Conservation (phyloP, 2,329 filamentous ascomycete species). For the Tolypocladium ophioglossoides region DNA sequence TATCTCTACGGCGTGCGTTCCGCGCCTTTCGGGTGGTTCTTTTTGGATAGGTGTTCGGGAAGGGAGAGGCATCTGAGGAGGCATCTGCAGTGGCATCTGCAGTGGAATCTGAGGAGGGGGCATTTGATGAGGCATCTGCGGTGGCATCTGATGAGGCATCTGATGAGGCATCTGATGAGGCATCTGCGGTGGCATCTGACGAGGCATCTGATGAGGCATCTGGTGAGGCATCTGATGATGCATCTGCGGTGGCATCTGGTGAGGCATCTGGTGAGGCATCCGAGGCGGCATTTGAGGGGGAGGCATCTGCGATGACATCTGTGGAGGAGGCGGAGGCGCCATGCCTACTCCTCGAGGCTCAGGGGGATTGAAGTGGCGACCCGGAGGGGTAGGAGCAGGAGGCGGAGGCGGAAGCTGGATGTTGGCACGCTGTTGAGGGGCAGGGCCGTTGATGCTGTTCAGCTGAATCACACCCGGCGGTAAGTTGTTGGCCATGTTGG, state of each 20-base stretch:
- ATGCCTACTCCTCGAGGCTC: not conserved
- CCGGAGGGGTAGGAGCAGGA: not conserved
- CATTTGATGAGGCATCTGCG: not conserved
- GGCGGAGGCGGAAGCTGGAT: not conserved
- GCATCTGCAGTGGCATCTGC: not conserved
- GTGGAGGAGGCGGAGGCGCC: not conserved
- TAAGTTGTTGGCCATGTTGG: not conserved
- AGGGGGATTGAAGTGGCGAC: not conserved
- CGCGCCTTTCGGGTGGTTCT: conserved; percentile 6
- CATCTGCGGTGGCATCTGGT: not conserved
- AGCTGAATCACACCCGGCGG: not conserved
- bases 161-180: not conserved
- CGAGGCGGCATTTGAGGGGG: not conserved
- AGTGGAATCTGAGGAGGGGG: not conserved
- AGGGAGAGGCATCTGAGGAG: not conserved
- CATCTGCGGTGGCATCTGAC: not conserved
- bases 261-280: not conserved
- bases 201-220: not conserved
- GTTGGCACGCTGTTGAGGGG: not conserved
- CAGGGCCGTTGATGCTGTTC: not conserved
- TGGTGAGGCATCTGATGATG: not conserved
- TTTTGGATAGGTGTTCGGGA: not conserved
- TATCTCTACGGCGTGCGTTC: conserved; percentile 9
- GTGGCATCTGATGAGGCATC: not conserved
- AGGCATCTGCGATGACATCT: no score